These are phyloP conservation scores for Phytophthora ohioensis DNA, from an alignment of 352 stramenopile genomes.

Conservation along the genomic window DNA sequence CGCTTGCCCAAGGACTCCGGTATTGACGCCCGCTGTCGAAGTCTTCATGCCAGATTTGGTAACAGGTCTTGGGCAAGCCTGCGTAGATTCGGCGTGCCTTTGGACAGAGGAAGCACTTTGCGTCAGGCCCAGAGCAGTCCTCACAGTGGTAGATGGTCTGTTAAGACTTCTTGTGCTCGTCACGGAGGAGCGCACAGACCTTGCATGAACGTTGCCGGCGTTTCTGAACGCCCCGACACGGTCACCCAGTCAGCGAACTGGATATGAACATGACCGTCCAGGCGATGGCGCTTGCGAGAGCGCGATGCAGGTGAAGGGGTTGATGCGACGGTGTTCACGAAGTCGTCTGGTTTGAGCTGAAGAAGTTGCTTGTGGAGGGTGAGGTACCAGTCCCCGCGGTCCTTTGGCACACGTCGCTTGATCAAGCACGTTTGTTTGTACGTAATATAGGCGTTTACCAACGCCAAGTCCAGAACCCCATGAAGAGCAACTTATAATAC, in stretches of 20 bases:
- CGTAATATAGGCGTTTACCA: constrained; percentile 3
- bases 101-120: neutral
- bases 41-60: no score
- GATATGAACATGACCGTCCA: no score
- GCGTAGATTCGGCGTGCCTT: neutral
- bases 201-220: neutral
- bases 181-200: neutral
- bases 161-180: neutral
- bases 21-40: neutral
- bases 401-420: neutral
- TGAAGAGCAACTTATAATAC: constrained; percentile 3
- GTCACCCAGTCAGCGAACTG: no score
- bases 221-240: no score
- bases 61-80: no score
- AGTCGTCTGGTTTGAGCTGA: neutral
- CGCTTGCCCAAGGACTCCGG: neutral
- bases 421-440: constrained; percentile 1
- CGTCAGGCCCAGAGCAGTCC: neutral
- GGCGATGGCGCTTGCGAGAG: no score
- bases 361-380: neutral
- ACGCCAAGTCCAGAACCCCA: neutral
- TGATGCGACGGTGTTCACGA: neutral
- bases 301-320: no score
- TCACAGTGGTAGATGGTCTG: constrained; percentile 1
- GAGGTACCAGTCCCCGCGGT: neutral